Conservation (phyloP, 176 grass and related monocot species). For the Bolboschoenus planiculmis region DNA sequence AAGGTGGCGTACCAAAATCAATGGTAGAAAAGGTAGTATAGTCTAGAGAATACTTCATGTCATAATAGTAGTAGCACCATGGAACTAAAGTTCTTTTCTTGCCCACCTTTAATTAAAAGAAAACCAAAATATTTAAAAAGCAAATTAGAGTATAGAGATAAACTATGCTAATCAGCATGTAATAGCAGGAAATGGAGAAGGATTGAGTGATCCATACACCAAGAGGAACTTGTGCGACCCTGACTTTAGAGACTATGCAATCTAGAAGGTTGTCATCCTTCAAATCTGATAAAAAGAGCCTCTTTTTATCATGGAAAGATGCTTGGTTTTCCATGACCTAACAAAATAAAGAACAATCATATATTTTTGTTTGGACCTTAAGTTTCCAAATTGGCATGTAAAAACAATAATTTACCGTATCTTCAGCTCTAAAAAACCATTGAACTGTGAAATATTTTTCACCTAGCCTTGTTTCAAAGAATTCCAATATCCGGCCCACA, state of each 20-base stretch:
- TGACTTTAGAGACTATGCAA: slow-evolving; percentile 83
- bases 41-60: slow-evolving; percentile 86
- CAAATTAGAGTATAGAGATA: slow-evolving; percentile 15
- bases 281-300: slow-evolving; percentile 88
- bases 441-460: slow-evolving; percentile 58
- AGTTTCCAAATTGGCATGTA: not conserved
- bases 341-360: slow-evolving; percentile 31
- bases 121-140: slow-evolving; percentile 18
- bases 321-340: slow-evolving; percentile 77
- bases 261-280: slow-evolving; percentile 80
- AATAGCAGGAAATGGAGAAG: slow-evolving; percentile 24
- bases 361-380: not conserved
- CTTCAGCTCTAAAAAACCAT: slow-evolving; percentile 95
- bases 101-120: slow-evolving; percentile 42
- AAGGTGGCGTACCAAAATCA: slow-evolving; percentile 38
- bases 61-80: slow-evolving; percentile 69
- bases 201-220: slow-evolving; percentile 42
- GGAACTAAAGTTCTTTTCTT: slow-evolving; percentile 37
- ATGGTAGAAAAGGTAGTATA: slow-evolving; percentile 74
- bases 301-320: slow-evolving; percentile 55
- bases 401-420: slow-evolving; percentile 56
- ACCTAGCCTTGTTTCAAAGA: slow-evolving; percentile 64
- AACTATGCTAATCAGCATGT: slow-evolving; percentile 22
- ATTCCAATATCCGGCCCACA: slow-evolving; percentile 78
- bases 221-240: slow-evolving; percentile 47